Conservation (phyloP, 257 asterid species). For the Solanum sitiens region DNA sequence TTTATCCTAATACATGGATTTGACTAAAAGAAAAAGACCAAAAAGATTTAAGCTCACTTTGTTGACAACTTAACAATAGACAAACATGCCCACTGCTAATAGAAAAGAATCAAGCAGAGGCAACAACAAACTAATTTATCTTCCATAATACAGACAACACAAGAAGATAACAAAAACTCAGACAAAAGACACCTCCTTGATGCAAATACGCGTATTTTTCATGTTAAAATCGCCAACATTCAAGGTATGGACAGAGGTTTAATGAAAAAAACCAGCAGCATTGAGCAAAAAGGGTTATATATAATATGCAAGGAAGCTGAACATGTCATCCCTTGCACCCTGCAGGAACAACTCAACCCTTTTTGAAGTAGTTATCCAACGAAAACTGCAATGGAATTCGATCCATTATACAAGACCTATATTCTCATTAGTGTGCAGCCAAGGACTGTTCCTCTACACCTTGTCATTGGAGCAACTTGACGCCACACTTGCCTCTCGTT, state of each 20-base stretch:
- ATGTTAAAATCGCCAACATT: background rate
- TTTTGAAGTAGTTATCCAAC: background rate
- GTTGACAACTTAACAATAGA: background rate
- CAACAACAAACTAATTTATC: background rate
- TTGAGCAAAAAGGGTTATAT: background rate
- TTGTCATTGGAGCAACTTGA: slow-evolving; percentile 78
- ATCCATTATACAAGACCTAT: slow-evolving; percentile 19
- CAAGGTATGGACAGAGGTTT: background rate
- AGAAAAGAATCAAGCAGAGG: background rate
- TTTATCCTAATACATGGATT: background rate
- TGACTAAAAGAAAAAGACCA: background rate
- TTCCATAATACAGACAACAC: background rate
- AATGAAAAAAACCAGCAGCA: background rate
- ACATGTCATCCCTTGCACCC: background rate
- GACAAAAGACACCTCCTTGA: background rate
- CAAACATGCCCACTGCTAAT: background rate
- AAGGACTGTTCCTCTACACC: slow-evolving; percentile 78
- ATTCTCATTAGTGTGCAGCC: slow-evolving; percentile 81
- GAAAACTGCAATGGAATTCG: background rate
- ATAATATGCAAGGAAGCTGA: background rate
- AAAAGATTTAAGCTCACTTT: background rate
- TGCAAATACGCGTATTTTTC: background rate
- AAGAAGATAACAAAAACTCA: background rate
- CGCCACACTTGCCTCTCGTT: slow-evolving; percentile 81
- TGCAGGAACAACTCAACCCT: background rate